Evolutionary conservation across 2,329 filamentous ascomycete species (phyloP), one percentile per base, ranked within the genome.

Genomic region (Aspergillus latus): DNA sequence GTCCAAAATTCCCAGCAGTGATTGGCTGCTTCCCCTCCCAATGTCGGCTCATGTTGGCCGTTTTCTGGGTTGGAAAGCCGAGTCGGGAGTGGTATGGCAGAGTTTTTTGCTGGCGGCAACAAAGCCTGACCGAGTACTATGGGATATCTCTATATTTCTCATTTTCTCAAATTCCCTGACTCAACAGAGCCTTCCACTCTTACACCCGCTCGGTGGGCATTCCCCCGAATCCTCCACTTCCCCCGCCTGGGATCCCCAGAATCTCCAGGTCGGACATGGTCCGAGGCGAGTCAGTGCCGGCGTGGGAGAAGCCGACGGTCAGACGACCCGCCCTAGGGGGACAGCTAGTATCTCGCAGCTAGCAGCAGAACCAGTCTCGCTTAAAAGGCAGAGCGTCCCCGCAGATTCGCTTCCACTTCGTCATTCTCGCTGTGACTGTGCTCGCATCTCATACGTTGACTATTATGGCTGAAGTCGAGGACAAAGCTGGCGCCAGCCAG

Each of bases 381-480:
- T 52, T 52, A 44, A 52, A 52, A 43, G 37, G 28, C 29, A 11
- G 37, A 32, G 30, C 2, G 13, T 15, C 28, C 49, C 51, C 37
- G 47, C 32, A 49, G 16, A 21, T 49, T 16, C 13, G 4, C 26
- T 7, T 16, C 21, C 43, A 29, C 15, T 32, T 16, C 21, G 8
- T 32, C 13, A 30, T 29, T n/a, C 43, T 32, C 28, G 6, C 1
- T 32, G 21, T 21, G 21, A 21, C 21, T 21, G 21, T 21, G 21
- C 21, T 21, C 21, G 21, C 21, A 21, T 21, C 21, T 21, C 21
- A 21, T 30, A 46, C 16, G 6, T 2, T 2, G n/a, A 28, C 7
- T 29, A 39, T 29, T 11, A 51, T 56, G 54, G 43, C 48, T n/a
- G 54, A 56, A 30, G 34, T 43, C 32, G 52, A 55, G 42, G 54